A percentile compares a stretch with the other conserved stretches of the same genome.
Evolutionary conservation across 1,284 basidiomycete species (phyloP).

Genomic region (Puccinia horiana): DNA sequence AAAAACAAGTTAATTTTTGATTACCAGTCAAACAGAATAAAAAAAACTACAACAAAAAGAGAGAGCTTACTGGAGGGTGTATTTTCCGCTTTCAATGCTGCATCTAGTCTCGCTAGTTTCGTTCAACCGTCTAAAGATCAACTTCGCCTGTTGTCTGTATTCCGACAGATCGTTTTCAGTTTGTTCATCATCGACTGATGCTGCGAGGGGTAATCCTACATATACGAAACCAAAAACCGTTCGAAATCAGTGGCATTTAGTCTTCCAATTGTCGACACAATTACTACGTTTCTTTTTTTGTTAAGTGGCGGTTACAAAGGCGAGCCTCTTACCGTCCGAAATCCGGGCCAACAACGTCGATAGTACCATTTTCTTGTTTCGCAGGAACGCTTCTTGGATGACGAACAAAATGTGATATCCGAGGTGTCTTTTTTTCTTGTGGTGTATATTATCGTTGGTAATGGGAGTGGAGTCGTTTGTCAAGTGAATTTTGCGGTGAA

Average conservation of each 20-base stretch:
- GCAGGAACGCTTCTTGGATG: not conserved
- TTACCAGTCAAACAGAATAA: not conserved
- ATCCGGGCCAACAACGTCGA: conserved; percentile 88
- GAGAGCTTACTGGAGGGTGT: conserved; percentile 78
- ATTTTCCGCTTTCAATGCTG: conserved; percentile 92
- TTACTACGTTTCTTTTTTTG: too few species aligned
- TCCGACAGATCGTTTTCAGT: conserved; percentile 61
- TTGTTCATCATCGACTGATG: conserved; percentile 84
- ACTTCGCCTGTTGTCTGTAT: conserved; percentile 96
- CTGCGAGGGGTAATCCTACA: conserved; percentile 76
- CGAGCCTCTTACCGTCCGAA: conserved; percentile 67
- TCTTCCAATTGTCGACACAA: too few species aligned
- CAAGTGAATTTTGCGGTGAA: not conserved
- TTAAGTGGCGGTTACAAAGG: not conserved
- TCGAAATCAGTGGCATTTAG: not conserved
- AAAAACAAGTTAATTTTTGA: not conserved
- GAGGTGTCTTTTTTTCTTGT: too few species aligned
- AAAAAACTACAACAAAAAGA: not conserved
- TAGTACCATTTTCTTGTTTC: conserved; percentile 70
- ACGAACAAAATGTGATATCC: not conserved
- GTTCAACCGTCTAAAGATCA: conserved; percentile 89
- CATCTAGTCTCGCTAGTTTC: conserved; percentile 91
- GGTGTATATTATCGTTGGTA: not conserved
- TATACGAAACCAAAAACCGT: not conserved
- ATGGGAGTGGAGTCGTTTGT: not conserved